Evolutionary conservation across 2,329 filamentous ascomycete species (phyloP).

Genomic region (Fusarium sublunatum): DNA sequence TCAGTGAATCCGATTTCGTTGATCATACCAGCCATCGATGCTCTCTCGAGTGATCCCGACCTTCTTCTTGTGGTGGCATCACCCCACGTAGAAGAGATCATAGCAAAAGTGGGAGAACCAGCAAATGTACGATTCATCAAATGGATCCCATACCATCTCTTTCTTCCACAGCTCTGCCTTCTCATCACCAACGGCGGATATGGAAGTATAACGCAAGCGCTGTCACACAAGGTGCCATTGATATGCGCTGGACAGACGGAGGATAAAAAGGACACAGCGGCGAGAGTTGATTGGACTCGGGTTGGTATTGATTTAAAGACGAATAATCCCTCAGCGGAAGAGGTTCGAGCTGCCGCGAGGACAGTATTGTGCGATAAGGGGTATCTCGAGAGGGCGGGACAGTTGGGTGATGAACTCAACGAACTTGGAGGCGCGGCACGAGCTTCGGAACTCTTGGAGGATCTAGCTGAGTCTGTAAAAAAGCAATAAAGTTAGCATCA

Average conservation of each 20-base stretch:
- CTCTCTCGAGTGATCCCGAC: conserved; percentile 44
- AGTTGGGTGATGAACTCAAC: conserved; percentile 45
- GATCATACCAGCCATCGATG: conserved; percentile 53
- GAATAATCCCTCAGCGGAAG: conserved; percentile 46
- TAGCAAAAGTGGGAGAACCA: conserved; percentile 30
- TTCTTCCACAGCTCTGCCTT: conserved; percentile 50
- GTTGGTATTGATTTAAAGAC: conserved; percentile 53
- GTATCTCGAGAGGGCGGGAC: conserved; percentile 40
- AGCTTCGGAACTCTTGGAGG: conserved; percentile 46
- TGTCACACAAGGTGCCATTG: conserved; percentile 51
- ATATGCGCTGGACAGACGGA: conserved; percentile 53
- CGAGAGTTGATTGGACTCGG: conserved; percentile 48
- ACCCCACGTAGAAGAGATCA: conserved; percentile 46
- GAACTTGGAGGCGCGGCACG: conserved; percentile 43
- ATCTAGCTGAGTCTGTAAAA: conserved; percentile 35
- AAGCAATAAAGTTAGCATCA: background rate
- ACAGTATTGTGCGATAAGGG: conserved; percentile 41
- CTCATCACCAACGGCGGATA: conserved; percentile 54
- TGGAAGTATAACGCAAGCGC: conserved; percentile 52
- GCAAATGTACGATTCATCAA: conserved; percentile 48
- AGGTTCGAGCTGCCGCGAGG: conserved; percentile 44
- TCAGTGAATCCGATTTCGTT: conserved; percentile 52
- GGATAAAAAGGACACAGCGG: conserved; percentile 53
- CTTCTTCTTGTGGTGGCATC: conserved; percentile 52
- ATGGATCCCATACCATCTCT: conserved; percentile 52